phyloP scores from a whole-genome alignment of 306 rosid genomes.

The Parietaria judaica region DNA sequence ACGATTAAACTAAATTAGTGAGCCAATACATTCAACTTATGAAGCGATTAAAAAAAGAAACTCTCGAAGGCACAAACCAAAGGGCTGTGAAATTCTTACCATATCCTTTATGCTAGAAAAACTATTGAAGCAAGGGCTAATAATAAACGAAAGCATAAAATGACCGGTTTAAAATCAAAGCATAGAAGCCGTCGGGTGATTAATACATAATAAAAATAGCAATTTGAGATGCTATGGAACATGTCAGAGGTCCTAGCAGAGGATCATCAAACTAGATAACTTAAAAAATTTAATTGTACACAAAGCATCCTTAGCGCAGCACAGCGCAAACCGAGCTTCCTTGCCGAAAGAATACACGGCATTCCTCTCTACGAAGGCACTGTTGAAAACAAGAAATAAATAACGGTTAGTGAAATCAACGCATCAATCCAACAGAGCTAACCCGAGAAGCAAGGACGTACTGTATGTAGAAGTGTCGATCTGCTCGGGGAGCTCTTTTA shows the following conservation, averaged over 20 bases:
- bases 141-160: too few relatives aligned
- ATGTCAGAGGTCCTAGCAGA: constrained; percentile 4
- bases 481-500: constrained; percentile 96
- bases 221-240: neutral
- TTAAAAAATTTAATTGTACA: constrained; percentile 10
- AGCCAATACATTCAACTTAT: neutral
- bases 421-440: neutral
- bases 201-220: constrained; percentile 4
- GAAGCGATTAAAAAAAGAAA: neutral
- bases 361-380: constrained; percentile 42
- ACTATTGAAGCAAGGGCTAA: neutral
- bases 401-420: neutral
- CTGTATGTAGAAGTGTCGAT: constrained; percentile 94
- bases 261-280: constrained; percentile 2
- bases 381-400: constrained; percentile 13
- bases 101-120: neutral
- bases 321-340: neutral
- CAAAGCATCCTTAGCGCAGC: neutral
- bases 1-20: neutral
- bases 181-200: neutral
- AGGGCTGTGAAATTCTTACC: neutral
- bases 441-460: constrained; percentile 30
- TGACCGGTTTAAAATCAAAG: constrained; percentile 3
- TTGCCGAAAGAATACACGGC: neutral
- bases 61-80: neutral